Percentiles rank a stretch among this genome's conserved stretches.
Evolutionary conservation across 2,329 filamentous ascomycete species (phyloP).

Genomic region (Aspergillus ruber): DNA sequence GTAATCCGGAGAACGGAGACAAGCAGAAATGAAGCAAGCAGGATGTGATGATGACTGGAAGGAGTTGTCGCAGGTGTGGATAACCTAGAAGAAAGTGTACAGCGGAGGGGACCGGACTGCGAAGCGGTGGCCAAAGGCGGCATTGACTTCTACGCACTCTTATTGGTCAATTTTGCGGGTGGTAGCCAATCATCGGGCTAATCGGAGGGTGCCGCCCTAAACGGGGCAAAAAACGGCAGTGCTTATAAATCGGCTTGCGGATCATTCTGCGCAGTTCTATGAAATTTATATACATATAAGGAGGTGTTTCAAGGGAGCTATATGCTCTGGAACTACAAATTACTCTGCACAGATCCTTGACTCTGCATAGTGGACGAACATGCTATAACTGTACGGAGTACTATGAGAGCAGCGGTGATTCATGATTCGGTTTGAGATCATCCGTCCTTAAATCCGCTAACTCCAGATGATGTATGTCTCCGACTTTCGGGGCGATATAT

Average conservation of each 20-base stretch:
- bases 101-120: background rate
- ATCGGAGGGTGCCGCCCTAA: background rate
- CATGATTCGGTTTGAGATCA: too few species aligned
- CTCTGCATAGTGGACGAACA: background rate
- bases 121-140: constrained; percentile 1
- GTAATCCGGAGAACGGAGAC: background rate
- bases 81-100: background rate
- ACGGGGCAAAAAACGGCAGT: background rate
- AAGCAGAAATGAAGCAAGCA: constrained; percentile 1
- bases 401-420: too few species aligned
- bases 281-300: background rate
- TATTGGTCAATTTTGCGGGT: background rate
- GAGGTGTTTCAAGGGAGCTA: background rate
- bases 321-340: background rate
- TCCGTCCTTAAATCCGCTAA: too few species aligned
- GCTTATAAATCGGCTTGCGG: constrained; percentile 2
- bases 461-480: too few species aligned
- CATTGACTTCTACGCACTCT: background rate
- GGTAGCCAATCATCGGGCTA: background rate
- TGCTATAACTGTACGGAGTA: too few species aligned
- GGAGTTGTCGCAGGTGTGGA: background rate
- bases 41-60: background rate
- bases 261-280: background rate
- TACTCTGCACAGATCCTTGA: background rate
- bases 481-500: too few species aligned